phyloP scores from a whole-genome alignment of 192 early-diverging fungal species.

The Rhizophagus clarus region DNA sequence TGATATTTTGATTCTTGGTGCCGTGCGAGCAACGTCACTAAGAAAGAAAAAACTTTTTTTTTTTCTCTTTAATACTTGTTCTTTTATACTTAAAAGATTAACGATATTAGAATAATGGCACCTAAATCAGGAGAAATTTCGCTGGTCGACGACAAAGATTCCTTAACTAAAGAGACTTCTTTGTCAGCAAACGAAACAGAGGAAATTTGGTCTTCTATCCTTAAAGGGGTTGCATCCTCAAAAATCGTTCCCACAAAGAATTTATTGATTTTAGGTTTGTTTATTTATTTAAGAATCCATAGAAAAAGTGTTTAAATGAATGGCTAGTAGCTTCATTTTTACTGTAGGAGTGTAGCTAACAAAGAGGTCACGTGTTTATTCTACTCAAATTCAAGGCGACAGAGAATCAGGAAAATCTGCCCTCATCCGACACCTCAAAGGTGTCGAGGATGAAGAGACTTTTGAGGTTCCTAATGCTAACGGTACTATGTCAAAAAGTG shows the following conservation, averaged over 20 bases:
- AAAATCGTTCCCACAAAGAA: constrained; percentile 75
- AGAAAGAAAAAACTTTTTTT: not conserved
- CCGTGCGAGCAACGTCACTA: not conserved
- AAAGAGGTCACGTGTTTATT: not conserved
- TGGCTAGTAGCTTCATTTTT: not conserved
- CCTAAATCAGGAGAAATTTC: not conserved
- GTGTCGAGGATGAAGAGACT: constrained; percentile 41
- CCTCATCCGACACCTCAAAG: constrained; percentile 68
- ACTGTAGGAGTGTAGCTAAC: not conserved
- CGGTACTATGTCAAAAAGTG: constrained; percentile 41
- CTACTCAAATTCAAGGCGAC: constrained; percentile 54
- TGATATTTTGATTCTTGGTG: no score
- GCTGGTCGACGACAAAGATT: not conserved
- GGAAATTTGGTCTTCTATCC: constrained; percentile 81
- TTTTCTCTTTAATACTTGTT: not conserved
- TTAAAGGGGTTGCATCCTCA: constrained; percentile 74
- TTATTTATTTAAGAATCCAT: not conserved
- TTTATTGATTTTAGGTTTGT: constrained; percentile 78
- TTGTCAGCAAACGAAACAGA: constrained; percentile 17
- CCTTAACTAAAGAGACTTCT: not conserved
- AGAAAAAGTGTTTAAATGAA: not conserved
- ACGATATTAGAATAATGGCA: not conserved
- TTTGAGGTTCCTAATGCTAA: constrained; percentile 42
- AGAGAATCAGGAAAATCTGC: constrained; percentile 82
- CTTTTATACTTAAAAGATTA: not conserved